These are phyloP conservation scores for Rhizoclosmatium globosum DNA, from an alignment of 192 early-diverging fungal genomes.

Conservation along the genomic window DNA sequence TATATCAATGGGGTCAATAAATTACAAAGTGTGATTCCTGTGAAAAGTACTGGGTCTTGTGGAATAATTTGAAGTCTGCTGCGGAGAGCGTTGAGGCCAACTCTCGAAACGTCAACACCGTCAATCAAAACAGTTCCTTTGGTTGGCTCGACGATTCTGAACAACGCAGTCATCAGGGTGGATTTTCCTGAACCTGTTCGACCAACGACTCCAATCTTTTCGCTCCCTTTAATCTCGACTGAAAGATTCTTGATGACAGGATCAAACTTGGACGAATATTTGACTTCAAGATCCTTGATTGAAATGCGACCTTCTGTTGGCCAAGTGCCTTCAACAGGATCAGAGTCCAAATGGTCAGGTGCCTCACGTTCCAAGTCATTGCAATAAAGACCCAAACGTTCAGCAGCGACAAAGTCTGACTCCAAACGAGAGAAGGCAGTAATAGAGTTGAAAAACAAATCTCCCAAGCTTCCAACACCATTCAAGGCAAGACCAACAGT, in stretches of 20 bases:
- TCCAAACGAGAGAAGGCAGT: constrained; percentile 63
- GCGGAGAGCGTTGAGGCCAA: constrained; percentile 54
- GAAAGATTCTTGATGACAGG: constrained; percentile 42
- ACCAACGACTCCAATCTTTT: constrained; percentile 60
- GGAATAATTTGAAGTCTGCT: constrained; percentile 58
- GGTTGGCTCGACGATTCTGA: constrained; percentile 48
- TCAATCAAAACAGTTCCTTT: constrained; percentile 46
- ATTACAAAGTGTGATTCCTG: too few species aligned
- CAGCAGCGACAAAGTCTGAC: constrained; percentile 56
- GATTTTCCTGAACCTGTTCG: constrained; percentile 75
- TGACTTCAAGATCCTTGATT: constrained; percentile 32
- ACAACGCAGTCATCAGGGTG: constrained; percentile 49
- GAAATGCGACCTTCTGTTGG: constrained; percentile 20
- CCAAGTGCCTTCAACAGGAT: constrained; percentile 22
- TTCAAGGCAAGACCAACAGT: constrained; percentile 82
- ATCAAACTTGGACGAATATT: constrained; percentile 34
- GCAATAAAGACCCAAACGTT: constrained; percentile 56
- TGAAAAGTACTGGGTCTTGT: constrained; percentile 72
- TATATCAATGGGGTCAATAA: too few species aligned
- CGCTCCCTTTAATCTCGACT: constrained; percentile 48
- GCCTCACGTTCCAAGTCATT: constrained; percentile 46
- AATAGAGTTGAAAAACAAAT: neutral
- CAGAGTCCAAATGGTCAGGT: constrained; percentile 5
- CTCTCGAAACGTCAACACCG: constrained; percentile 52
- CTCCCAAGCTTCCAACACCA: constrained; percentile 54